These are phyloP conservation scores for Zasmidium cellare DNA, from an alignment of 2,329 filamentous ascomycete species.

Conservation along the genomic window DNA sequence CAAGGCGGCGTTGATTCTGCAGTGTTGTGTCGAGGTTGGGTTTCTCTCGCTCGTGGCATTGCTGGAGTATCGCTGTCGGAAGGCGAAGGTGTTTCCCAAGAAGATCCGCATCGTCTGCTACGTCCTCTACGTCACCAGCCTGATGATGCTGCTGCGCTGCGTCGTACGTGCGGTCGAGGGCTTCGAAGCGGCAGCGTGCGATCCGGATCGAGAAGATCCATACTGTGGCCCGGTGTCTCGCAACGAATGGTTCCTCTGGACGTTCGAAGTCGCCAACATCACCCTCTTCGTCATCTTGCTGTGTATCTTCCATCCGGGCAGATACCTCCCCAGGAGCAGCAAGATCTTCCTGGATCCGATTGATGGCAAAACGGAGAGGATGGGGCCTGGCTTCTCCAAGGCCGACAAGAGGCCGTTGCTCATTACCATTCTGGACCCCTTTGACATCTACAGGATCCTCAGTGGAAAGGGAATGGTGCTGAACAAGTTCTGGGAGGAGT, in stretches of 20 bases:
- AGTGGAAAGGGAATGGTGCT: conserved; percentile 25
- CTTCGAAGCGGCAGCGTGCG: conserved; percentile 31
- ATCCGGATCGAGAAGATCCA: conserved; percentile 8
- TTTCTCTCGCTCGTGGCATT: conserved; percentile 49
- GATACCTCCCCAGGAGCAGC: conserved; percentile 50
- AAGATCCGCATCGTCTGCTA: conserved; percentile 47
- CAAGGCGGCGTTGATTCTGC: conserved; percentile 52
- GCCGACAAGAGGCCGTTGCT: conserved; percentile 27
- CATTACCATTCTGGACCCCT: conserved; percentile 32
- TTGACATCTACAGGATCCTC: conserved; percentile 27
- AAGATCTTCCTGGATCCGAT: conserved; percentile 50
- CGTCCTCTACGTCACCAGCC: conserved; percentile 51
- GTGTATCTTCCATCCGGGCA: conserved; percentile 55
- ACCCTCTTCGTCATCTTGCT: conserved; percentile 52
- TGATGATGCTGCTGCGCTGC: conserved; percentile 50
- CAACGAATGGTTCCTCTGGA: conserved; percentile 56
- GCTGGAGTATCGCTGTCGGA: conserved; percentile 43
- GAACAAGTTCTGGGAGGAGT: conserved; percentile 29
- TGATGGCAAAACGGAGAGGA: conserved; percentile 53
- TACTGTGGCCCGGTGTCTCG: conserved; percentile 40
- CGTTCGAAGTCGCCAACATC: conserved; percentile 56
- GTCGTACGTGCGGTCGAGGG: conserved; percentile 57
- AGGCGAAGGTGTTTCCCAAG: conserved; percentile 42
- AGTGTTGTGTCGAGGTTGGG: conserved; percentile 51
- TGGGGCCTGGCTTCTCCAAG: conserved; percentile 31